A percentile compares a stretch with the other conserved stretches of the same genome.
Evolutionary conservation across 805 yeast genomes (phyloP).

Genomic region (Lipomyces oligophaga): DNA sequence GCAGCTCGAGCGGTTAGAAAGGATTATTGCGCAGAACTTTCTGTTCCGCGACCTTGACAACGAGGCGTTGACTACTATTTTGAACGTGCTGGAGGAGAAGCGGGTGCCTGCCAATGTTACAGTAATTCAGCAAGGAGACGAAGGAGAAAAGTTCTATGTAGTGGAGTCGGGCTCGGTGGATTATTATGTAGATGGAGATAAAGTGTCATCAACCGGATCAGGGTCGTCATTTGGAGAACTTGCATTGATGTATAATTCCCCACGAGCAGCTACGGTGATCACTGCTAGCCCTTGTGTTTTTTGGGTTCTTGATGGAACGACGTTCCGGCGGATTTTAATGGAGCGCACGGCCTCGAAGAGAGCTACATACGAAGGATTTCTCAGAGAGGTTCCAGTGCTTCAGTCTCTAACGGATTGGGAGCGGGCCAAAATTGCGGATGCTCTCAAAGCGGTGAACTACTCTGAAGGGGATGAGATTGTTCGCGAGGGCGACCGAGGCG

Average conservation of each 20-base stretch:
- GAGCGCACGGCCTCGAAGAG: conserved; percentile 91
- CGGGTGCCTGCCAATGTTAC: conserved; percentile 41
- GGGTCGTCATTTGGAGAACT: conserved; percentile 95
- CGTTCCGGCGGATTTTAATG: conserved; percentile 84
- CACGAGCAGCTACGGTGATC: conserved; percentile 91
- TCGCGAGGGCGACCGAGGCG: conserved; percentile 81
- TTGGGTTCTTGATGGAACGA: conserved; percentile 91
- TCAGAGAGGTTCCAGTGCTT: conserved; percentile 81
- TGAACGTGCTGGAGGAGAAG: conserved; percentile 79
- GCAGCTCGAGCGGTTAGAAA: conserved; percentile 65
- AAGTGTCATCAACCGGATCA: conserved; percentile 71
- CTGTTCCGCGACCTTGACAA: conserved; percentile 78
- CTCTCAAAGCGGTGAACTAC: conserved; percentile 73
- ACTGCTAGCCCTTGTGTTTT: conserved; percentile 61
- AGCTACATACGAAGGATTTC: conserved; percentile 80
- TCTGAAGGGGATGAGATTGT: conserved; percentile 71
- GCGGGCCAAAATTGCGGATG: conserved; percentile 90
- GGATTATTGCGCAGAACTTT: conserved; percentile 74
- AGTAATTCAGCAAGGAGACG: conserved; percentile 86
- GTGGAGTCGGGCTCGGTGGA: conserved; percentile 83
- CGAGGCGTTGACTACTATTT: conserved; percentile 69
- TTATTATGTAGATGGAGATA: conserved; percentile 64
- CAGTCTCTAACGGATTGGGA: conserved; percentile 70
- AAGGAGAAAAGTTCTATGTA: conserved; percentile 87
- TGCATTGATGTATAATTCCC: conserved; percentile 95